Evolutionary conservation across 2,329 filamentous ascomycete species (phyloP).

Genomic region (Stachybotrys elegans): DNA sequence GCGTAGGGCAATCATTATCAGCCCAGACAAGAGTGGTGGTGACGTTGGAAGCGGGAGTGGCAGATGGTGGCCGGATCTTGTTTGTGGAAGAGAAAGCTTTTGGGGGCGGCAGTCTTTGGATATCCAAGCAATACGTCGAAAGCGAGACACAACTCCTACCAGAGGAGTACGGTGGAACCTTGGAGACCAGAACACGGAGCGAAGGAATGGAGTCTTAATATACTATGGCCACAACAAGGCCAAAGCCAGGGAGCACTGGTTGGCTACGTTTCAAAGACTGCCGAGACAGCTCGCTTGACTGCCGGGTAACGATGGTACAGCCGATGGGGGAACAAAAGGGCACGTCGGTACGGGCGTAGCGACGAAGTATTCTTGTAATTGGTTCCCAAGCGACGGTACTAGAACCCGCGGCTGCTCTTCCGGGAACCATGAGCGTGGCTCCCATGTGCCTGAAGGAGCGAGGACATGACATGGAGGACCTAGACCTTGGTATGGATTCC

Average conservation of each 20-base stretch:
- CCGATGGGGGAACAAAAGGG: not conserved
- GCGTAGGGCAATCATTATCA: constrained; percentile 24
- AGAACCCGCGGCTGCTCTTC: not conserved
- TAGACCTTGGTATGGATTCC: too few relatives aligned
- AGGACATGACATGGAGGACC: not conserved
- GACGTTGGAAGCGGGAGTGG: not conserved
- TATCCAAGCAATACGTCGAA: not conserved
- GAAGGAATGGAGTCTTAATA: not conserved
- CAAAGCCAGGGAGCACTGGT: not conserved
- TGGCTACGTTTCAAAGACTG: not conserved
- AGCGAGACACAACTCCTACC: too few relatives aligned
- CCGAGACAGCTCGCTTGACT: constrained; percentile 1
- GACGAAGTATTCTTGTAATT: too few relatives aligned
- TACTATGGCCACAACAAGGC: not conserved
- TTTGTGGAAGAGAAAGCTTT: not conserved
- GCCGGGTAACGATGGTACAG: not conserved
- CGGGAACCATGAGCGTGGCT: not conserved
- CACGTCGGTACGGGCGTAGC: too few relatives aligned
- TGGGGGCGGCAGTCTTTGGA: not conserved
- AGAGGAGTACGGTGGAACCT: too few relatives aligned
- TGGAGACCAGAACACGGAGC: not conserved
- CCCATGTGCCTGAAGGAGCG: not conserved
- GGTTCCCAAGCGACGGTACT: too few relatives aligned
- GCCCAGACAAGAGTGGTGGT: constrained; percentile 1
- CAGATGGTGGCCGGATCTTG: not conserved